Conservation (phyloP, 768 basidiomycete species). For the Hemileccinum impolitum region DNA sequence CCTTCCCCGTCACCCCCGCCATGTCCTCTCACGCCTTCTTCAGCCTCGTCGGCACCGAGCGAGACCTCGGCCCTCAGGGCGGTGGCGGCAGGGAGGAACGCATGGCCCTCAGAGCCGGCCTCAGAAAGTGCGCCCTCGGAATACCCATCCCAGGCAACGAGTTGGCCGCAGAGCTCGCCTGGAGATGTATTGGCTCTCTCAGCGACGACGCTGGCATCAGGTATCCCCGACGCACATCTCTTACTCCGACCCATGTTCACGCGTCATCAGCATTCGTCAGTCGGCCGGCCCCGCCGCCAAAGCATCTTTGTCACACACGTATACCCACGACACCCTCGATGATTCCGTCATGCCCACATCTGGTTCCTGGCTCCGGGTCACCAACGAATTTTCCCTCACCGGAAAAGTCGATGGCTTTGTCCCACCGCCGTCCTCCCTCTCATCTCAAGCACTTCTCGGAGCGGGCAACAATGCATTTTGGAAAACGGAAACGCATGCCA, state of each 20-base stretch:
- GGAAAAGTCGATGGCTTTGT: slow-evolving; percentile 21
- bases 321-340: slow-evolving; percentile 50
- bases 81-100: slow-evolving; percentile 27
- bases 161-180: slow-evolving; percentile 76
- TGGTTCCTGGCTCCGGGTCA: slow-evolving; percentile 19
- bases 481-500: slow-evolving; percentile 21
- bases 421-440: not conserved
- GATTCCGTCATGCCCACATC: slow-evolving; percentile 27
- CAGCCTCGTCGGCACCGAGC: slow-evolving; percentile 67
- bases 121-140: slow-evolving; percentile 18
- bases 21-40: slow-evolving; percentile 71
- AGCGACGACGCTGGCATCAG: slow-evolving; percentile 77
- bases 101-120: slow-evolving; percentile 72
- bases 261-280: slow-evolving; percentile 64
- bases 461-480: slow-evolving; percentile 26
- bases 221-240: slow-evolving; percentile 34
- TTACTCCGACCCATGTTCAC: slow-evolving; percentile 1
- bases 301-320: slow-evolving; percentile 79
- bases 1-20: slow-evolving; percentile 55
- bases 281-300: slow-evolving; percentile 79
- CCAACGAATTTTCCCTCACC: slow-evolving; percentile 20
- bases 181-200: slow-evolving; percentile 72
- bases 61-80: slow-evolving; percentile 53
- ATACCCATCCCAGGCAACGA: slow-evolving; percentile 50
- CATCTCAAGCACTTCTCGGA: slow-evolving; percentile 13